Evolutionary conservation across 352 stramenopile species (phyloP).

Genomic region (Phytophthora palmivora): DNA sequence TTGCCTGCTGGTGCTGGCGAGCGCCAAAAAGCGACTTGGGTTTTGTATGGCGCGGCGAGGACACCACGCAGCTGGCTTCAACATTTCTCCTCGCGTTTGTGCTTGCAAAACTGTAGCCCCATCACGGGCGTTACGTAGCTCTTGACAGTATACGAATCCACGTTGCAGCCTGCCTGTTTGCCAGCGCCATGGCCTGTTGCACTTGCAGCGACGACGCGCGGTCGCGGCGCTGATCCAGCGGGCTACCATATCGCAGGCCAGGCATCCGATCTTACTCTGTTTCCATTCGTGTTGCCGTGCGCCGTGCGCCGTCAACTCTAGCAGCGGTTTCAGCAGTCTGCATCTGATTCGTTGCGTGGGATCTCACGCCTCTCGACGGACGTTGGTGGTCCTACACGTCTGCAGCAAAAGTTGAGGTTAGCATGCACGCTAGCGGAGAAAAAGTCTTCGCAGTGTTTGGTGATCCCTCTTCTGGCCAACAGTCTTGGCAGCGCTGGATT

Average conservation of each 20-base stretch:
- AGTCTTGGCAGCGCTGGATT: neutral
- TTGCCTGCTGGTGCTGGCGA: slow-evolving; percentile 16
- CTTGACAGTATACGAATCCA: slow-evolving; percentile 22
- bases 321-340: slow-evolving; percentile 24
- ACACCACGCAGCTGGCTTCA: slow-evolving; percentile 13
- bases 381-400: neutral
- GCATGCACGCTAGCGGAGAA: neutral
- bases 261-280: too few species aligned
- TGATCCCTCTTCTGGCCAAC: neutral
- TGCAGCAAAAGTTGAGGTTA: neutral
- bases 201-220: slow-evolving; percentile 2
- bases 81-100: neutral
- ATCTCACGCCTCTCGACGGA: neutral
- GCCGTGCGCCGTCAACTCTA: neutral
- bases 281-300: neutral
- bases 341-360: slow-evolving; percentile 16
- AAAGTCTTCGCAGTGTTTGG: neutral
- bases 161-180: slow-evolving; percentile 7
- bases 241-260: too few species aligned
- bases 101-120: neutral
- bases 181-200: neutral
- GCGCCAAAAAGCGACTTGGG: slow-evolving; percentile 1
- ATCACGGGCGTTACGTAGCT: slow-evolving; percentile 23
- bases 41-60: slow-evolving; percentile 6
- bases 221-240: neutral